Percentiles rank a stretch among this genome's conserved stretches.
phyloP scores from a whole-genome alignment of 768 basidiomycete species.

The Pulveroboletus frians region DNA sequence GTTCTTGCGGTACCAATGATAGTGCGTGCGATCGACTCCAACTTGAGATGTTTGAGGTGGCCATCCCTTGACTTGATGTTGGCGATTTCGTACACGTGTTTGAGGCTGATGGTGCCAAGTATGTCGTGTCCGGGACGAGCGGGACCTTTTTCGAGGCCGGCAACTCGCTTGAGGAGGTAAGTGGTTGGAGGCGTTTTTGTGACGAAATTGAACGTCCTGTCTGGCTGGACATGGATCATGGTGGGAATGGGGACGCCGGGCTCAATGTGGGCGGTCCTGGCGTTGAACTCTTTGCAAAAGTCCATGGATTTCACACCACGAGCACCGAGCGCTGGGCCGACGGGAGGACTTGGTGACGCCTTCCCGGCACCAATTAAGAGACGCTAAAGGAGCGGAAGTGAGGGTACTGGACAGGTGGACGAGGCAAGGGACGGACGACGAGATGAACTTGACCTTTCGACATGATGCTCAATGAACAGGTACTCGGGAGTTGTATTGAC shows the following conservation, averaged over 20 bases:
- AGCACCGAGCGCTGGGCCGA: constrained; percentile 96
- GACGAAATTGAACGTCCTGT: constrained; percentile 90
- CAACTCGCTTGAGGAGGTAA: constrained; percentile 87
- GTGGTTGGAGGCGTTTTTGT: constrained; percentile 88
- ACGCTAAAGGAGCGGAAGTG: constrained; percentile 44
- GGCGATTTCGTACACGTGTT: constrained; percentile 98
- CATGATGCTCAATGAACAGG: constrained; percentile 38
- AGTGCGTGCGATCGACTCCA: constrained; percentile 85
- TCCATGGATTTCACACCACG: constrained; percentile 99
- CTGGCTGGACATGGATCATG: constrained; percentile 88
- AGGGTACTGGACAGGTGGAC: constrained; percentile 7
- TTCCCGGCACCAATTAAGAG: constrained; percentile 89
- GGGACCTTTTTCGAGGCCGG: constrained; percentile 87
- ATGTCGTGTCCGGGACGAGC: constrained; percentile 75
- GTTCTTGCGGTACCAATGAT: constrained; percentile 86
- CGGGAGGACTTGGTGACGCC: constrained; percentile 91
- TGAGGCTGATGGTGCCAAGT: constrained; percentile 81
- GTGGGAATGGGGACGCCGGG: constrained; percentile 87
- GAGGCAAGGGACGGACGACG: constrained; percentile 50
- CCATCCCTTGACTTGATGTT: constrained; percentile 93
- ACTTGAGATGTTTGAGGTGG: constrained; percentile 77
- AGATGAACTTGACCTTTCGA: constrained; percentile 70
- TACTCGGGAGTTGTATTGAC: background rate
- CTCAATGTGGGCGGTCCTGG: constrained; percentile 84
- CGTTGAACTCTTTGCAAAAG: constrained; percentile 99